A percentile compares a stretch with the other conserved stretches of the same genome.
phyloP scores from a whole-genome alignment of 495 filamentous ascomycete species.

The Pseudoneurospora amorphoporcata region DNA sequence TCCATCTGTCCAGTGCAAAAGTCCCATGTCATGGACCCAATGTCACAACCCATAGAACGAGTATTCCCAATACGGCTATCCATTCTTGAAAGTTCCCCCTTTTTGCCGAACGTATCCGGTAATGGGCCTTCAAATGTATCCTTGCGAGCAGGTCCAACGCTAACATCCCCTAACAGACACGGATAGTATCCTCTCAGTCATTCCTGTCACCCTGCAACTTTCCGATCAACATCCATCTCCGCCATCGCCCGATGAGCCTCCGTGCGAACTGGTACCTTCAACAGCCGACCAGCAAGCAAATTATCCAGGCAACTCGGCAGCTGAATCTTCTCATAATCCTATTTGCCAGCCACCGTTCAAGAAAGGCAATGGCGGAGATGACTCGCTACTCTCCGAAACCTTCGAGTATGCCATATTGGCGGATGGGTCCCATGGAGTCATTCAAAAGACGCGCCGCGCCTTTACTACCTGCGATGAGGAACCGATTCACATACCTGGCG shows the following conservation, averaged over 20 bases:
- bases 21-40: conserved; percentile 3
- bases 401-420: conserved; percentile 12
- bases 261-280: background rate
- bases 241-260: background rate
- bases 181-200: background rate
- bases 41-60: conserved; percentile 8
- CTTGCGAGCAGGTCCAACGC: background rate
- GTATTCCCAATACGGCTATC: conserved; percentile 19
- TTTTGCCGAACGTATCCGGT: conserved; percentile 8
- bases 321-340: background rate
- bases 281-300: background rate
- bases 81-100: conserved; percentile 16
- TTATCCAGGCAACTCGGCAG: background rate
- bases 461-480: conserved; percentile 18
- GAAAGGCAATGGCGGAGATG: background rate
- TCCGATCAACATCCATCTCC: background rate
- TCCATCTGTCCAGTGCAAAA: background rate
- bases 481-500: conserved; percentile 16
- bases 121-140: background rate
- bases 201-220: conserved; percentile 1
- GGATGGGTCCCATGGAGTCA: conserved; percentile 13
- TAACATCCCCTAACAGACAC: background rate
- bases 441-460: conserved; percentile 10
- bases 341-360: background rate
- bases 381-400: conserved; percentile 5